A percentile compares a stretch with the other conserved stretches of the same genome.
Evolutionary conservation across 371 early-diverging fungal genomes (phyloP).

Genomic region (Mortierella sp.): DNA sequence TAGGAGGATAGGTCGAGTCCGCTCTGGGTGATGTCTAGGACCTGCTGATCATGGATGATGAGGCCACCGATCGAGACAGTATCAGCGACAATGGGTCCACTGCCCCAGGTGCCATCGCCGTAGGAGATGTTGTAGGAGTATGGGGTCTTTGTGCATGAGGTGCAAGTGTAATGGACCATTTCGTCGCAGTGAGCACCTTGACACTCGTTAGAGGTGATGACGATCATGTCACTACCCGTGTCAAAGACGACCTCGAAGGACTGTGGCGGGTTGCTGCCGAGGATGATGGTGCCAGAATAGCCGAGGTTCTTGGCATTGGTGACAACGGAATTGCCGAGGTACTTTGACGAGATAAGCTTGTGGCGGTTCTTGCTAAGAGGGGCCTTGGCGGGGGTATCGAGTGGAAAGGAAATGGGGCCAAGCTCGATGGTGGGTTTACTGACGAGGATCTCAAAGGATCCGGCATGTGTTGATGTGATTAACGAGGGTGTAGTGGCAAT

Average conservation of each 20-base stretch:
- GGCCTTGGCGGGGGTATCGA: background rate
- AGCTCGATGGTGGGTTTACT: background rate
- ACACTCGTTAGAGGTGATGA: conserved; percentile 50
- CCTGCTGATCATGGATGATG: conserved; percentile 47
- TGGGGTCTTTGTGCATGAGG: conserved; percentile 41
- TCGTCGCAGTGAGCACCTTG: conserved; percentile 39
- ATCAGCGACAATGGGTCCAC: conserved; percentile 49
- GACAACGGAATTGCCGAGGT: conserved; percentile 29
- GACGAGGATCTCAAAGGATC: conserved; percentile 26
- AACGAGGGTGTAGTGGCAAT: background rate
- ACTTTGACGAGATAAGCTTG: conserved; percentile 32
- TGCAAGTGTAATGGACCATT: conserved; percentile 50
- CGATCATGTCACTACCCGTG: conserved; percentile 56
- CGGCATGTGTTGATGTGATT: conserved; percentile 12
- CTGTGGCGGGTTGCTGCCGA: conserved; percentile 53
- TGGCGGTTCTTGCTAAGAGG: background rate
- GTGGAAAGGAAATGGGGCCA: background rate
- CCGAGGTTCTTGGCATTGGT: conserved; percentile 47
- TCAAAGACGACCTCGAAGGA: conserved; percentile 55
- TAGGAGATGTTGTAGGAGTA: conserved; percentile 55
- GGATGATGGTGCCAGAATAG: conserved; percentile 44
- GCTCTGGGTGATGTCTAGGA: conserved; percentile 47
- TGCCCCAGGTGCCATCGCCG: conserved; percentile 57
- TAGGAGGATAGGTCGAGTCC: conserved; percentile 45
- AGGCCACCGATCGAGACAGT: conserved; percentile 52